These are phyloP conservation scores for Hypoxylon sp. DNA, from an alignment of 2,329 filamentous ascomycete species.

Conservation along the genomic window DNA sequence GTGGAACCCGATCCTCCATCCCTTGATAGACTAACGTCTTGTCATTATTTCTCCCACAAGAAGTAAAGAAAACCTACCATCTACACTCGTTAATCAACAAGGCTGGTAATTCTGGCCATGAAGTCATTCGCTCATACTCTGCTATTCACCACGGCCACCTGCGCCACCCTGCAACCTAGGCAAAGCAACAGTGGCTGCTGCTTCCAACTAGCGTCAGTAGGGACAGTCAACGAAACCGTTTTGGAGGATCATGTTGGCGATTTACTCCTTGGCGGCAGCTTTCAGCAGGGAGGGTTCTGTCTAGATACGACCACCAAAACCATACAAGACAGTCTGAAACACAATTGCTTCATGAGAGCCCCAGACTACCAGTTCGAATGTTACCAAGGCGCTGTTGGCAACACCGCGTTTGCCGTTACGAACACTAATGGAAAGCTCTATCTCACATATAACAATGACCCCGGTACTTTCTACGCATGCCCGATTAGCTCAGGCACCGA, in stretches of 20 bases:
- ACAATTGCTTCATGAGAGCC: slow-evolving; percentile 49
- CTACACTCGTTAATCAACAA: slow-evolving; percentile 18
- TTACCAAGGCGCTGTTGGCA: slow-evolving; percentile 43
- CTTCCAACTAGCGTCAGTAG: slow-evolving; percentile 48
- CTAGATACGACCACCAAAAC: slow-evolving; percentile 44
- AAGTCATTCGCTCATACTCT: slow-evolving; percentile 39
- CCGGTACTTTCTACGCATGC: slow-evolving; percentile 47
- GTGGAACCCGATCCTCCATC: slow-evolving; percentile 28
- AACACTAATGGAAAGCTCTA: slow-evolving; percentile 38
- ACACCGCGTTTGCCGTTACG: slow-evolving; percentile 45
- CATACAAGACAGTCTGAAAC: slow-evolving; percentile 44
- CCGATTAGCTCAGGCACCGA: slow-evolving; percentile 37
- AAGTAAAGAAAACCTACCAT: slow-evolving; percentile 15
- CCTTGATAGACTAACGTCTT: slow-evolving; percentile 18
- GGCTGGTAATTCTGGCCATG: slow-evolving; percentile 29
- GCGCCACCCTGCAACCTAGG: slow-evolving; percentile 32
- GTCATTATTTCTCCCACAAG: slow-evolving; percentile 16
- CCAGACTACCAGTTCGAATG: slow-evolving; percentile 48
- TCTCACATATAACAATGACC: slow-evolving; percentile 46
- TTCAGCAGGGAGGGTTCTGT: slow-evolving; percentile 49
- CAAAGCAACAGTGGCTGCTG: slow-evolving; percentile 43
- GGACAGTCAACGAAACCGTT: slow-evolving; percentile 43
- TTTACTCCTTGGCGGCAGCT: slow-evolving; percentile 46
- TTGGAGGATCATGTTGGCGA: slow-evolving; percentile 46
- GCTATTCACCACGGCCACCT: slow-evolving; percentile 28